A percentile compares a stretch with the other conserved stretches of the same genome.
phyloP scores from a whole-genome alignment of 1,284 basidiomycete genomes.

The Polyporus tsugae region DNA sequence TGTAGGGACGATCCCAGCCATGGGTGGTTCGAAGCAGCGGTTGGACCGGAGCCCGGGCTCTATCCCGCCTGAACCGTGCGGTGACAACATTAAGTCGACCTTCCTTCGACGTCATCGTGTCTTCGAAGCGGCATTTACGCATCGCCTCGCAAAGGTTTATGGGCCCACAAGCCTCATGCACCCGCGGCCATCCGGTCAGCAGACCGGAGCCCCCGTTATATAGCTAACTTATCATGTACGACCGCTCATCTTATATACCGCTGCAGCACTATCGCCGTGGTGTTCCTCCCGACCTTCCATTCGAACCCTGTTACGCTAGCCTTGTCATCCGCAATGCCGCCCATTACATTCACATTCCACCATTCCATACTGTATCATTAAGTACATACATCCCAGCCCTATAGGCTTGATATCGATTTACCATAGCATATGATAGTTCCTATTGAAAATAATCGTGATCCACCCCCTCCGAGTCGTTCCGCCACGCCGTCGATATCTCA shows the following conservation, averaged over 20 bases:
- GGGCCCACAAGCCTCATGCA: slow-evolving; percentile 17
- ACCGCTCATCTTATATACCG: slow-evolving; percentile 15
- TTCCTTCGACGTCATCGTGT: slow-evolving; percentile 29
- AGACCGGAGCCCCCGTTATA: slow-evolving; percentile 19
- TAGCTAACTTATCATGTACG: slow-evolving; percentile 29
- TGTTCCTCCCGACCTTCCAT: neutral
- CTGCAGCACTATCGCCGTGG: slow-evolving; percentile 29
- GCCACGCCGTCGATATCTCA: neutral
- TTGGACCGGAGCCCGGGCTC: slow-evolving; percentile 12
- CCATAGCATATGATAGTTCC: slow-evolving; percentile 29
- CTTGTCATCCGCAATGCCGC: slow-evolving; percentile 13
- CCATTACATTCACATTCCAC: slow-evolving; percentile 17
- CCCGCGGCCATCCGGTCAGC: slow-evolving; percentile 25
- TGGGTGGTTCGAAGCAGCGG: slow-evolving; percentile 25
- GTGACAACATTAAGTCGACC: slow-evolving; percentile 18
- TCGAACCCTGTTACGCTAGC: slow-evolving; percentile 8
- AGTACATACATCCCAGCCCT: slow-evolving; percentile 26
- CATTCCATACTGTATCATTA: slow-evolving; percentile 33
- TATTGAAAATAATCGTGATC: slow-evolving; percentile 29
- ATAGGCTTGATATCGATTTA: slow-evolving; percentile 15
- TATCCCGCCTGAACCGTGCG: neutral
- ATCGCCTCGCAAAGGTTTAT: slow-evolving; percentile 19
- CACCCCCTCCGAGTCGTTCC: neutral
- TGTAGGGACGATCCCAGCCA: slow-evolving; percentile 3
- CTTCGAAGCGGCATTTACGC: slow-evolving; percentile 21